Evolutionary conservation across 805 yeast genomes (phyloP).

Genomic region (Kurtzmaniella fragi): DNA sequence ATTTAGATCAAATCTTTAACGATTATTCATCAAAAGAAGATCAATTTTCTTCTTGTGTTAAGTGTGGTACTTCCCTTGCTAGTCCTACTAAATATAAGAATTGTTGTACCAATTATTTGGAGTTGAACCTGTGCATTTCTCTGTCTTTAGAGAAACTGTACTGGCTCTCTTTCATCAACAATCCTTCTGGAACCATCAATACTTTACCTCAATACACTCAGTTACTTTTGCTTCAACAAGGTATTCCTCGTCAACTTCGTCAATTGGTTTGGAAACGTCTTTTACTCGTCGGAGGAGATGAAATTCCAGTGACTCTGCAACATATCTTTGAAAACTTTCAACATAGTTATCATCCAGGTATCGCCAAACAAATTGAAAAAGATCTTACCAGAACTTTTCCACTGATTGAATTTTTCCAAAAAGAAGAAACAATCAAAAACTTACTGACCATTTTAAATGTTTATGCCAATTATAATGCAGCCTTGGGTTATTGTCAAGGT

Average conservation of each 20-base stretch:
- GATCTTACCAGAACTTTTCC: conserved; percentile 63
- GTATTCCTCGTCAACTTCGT: conserved; percentile 42
- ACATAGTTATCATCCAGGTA: conserved; percentile 35
- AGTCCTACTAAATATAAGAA: conserved; percentile 8
- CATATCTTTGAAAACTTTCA: conserved; percentile 36
- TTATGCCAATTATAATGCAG: conserved; percentile 57
- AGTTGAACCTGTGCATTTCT: conserved; percentile 9
- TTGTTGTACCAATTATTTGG: conserved; percentile 23
- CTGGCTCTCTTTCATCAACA: conserved; percentile 41
- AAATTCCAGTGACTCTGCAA: conserved; percentile 29
- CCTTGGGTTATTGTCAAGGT: conserved; percentile 69
- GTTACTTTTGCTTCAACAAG: conserved; percentile 37
- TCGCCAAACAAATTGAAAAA: conserved; percentile 44
- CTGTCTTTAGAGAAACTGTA: conserved; percentile 32
- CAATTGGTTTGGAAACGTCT: conserved; percentile 41
- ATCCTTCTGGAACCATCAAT: conserved; percentile 40
- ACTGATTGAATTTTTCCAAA: conserved; percentile 42
- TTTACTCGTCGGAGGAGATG: conserved; percentile 22
- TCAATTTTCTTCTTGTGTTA: conserved; percentile 28
- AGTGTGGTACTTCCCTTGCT: conserved; percentile 21
- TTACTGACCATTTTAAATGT: conserved; percentile 56
- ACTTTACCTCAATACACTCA: conserved; percentile 46
- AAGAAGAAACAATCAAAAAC: conserved; percentile 36
- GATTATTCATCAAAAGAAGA: conserved; percentile 20
- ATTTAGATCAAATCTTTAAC: conserved; percentile 11